Percentiles rank a stretch among this genome's conserved stretches.
Conservation (phyloP, 2,329 filamentous ascomycete genomes). For the Curvularia eragrostidis region DNA sequence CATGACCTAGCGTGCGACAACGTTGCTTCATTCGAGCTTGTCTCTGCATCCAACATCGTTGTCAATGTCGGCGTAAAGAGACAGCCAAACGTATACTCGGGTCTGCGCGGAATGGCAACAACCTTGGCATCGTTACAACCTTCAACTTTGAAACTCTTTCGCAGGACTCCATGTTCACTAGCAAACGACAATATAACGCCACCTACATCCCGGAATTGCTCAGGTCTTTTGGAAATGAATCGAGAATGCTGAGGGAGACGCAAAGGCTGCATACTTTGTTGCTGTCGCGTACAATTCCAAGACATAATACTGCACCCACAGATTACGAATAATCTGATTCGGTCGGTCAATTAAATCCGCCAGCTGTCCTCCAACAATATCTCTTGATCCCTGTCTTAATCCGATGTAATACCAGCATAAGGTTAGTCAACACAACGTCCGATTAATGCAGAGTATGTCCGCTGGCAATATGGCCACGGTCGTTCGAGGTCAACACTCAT, state of each 20-base stretch:
- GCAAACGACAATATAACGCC: constrained; percentile 15
- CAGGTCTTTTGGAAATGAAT: constrained; percentile 27
- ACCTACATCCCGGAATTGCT: constrained; percentile 22
- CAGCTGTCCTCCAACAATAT: constrained; percentile 31
- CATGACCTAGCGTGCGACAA: constrained; percentile 41
- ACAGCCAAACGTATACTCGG: constrained; percentile 51
- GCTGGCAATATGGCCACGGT: constrained; percentile 35
- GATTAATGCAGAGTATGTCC: constrained; percentile 17
- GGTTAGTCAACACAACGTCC: constrained; percentile 22
- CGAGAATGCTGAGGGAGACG: constrained; percentile 22
- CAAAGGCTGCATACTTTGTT: constrained; percentile 31
- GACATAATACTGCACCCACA: constrained; percentile 21
- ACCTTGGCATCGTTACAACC: constrained; percentile 45
- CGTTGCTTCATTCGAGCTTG: constrained; percentile 44
- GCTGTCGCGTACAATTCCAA: constrained; percentile 21
- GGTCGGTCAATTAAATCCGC: constrained; percentile 17
- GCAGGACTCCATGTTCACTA: constrained; percentile 14
- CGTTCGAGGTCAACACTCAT: constrained; percentile 33
- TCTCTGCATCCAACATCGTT: constrained; percentile 29
- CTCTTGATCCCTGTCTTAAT: constrained; percentile 28
- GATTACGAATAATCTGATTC: constrained; percentile 31
- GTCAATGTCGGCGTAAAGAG: constrained; percentile 25
- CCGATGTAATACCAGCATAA: constrained; percentile 20
- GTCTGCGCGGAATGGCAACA: constrained; percentile 47
- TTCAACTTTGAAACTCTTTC: constrained; percentile 31